Base-by-base conservation (phyloP, 768 basidiomycete genomes). In the Boletus barrowsii region DNA sequence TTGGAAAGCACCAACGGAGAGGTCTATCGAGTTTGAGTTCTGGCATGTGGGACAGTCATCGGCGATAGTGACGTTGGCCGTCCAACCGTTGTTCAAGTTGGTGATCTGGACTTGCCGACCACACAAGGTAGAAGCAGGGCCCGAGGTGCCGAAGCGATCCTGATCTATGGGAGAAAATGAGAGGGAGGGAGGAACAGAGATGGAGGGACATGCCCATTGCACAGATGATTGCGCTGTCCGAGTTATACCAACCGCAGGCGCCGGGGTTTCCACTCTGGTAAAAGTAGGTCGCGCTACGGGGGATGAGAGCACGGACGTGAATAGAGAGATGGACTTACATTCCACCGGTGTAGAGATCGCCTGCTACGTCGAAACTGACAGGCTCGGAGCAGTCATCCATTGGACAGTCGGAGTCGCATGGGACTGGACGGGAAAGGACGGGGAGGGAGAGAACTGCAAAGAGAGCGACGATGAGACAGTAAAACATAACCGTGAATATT, bases 1-100 rank as follows among this genome's bases (percentile, higher is more conserved):
- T 24, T 71, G 30, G 80, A 95, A 94, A 42, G 89, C 87, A 50
- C 64, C 83, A 47, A 60, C 51, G n/a, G 88, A 90, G 41, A 90
- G 75, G 63, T 91, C 88, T 65, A 97, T 83, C 15, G 86, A 88
- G 69, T 87, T 79, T 29, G 35, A 33, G 62, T 80, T 83, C 0
- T 64, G 47, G 74, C 92, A 96, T 18, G 86, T 86, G 24, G 92
- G 91, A 77, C 93, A 97, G 36, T 79, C 84, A 61, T 93, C 92
- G 13, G 81, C 89, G 58, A 97, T 76, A 24, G 75, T 79, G 42
- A 84, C 91, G 4, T 69, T 75, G 54, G 88, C 78, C n/a, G 69
- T 66, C 69, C 75, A 22, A 46, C 79, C 75, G 13, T 49, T 72
- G 71, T 82, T 83, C 24, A 72, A 60, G 75, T 90, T 88, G 54